Percentiles rank a stretch among this genome's conserved stretches.
phyloP scores from a whole-genome alignment of 768 basidiomycete genomes.

The Tulasnella sp. region DNA sequence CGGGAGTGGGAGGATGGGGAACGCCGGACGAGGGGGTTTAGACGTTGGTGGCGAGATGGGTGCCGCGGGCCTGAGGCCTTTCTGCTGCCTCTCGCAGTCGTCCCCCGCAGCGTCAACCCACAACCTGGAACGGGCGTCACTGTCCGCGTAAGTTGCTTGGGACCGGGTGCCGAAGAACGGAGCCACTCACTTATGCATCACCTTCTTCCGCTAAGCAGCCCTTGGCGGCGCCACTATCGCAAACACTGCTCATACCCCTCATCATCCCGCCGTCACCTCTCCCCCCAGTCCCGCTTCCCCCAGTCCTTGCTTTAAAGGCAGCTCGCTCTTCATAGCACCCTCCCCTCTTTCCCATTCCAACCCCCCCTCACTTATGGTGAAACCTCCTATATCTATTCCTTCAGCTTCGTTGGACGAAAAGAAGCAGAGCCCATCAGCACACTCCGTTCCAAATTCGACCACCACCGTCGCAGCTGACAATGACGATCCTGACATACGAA shows the following conservation, averaged over 20 bases:
- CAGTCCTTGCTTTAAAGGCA: background rate
- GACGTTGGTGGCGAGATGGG: background rate
- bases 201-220: background rate
- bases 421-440: background rate
- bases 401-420: conserved; percentile 23
- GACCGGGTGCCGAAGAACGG: background rate
- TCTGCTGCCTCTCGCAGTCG: background rate
- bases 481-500: conserved; percentile 8
- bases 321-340: background rate
- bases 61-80: background rate
- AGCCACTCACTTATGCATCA: background rate
- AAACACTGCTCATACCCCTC: background rate
- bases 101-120: background rate
- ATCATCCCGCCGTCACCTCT: background rate
- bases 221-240: background rate
- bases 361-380: conserved; percentile 20
- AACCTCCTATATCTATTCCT: conserved; percentile 15
- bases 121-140: background rate
- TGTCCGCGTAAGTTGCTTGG: background rate
- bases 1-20: background rate
- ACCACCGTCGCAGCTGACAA: conserved; percentile 10
- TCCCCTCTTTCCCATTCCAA: background rate
- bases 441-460: conserved; percentile 7
- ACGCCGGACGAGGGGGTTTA: background rate
- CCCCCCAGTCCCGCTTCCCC: background rate